Base-by-base conservation (phyloP, 2,329 filamentous ascomycete species). In the Trichoderma polysporum region DNA sequence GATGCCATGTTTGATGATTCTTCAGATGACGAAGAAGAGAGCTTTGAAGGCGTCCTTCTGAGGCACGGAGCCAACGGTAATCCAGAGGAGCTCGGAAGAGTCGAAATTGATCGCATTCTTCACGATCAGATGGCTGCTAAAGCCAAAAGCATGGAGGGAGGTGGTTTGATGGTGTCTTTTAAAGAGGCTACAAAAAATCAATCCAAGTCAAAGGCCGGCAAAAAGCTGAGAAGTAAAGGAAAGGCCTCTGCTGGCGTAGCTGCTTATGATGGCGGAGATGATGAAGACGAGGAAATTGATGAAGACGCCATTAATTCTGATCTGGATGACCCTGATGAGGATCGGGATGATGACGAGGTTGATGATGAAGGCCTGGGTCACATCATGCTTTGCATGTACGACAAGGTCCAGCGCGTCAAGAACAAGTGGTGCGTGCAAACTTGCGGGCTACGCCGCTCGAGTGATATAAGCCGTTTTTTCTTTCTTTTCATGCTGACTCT, bases 251-350 rank as follows among this genome's bases (percentile, higher is more conserved):
- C 39, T 35, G 79, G 79, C 8, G 74, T 81, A 8, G 79, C 79
- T 35, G 81, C 89, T 68, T 84, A 86, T 60, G 90, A 94, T 71
- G 91, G 90, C 4, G 83, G 83, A 45, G 85, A 85, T 31, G 85
- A 85, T 29, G 87, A 88, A 52, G 87, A 86, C 52, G 84, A 87
- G 39, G 83, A 86, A 67, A 80, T 85, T 27, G 87, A 88, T 70
- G 94, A 97, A 71, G 94, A 99, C 77, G 95, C 94, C 1, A 99
- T 99, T 81, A 99, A 99, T 79, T 98, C 95, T 0, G 95, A 99
- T 74, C 88, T 99, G 3, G 95, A 99, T 76, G 95, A 99, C 75
- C 89, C 94, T 0, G 94, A 98, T 69, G 95, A 98, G 69, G 89
- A 92, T 12, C 80, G 88, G 19, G 90, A 91, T 33, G 93, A 95